phyloP scores from a whole-genome alignment of 2,329 filamentous ascomycete genomes.

The Neonectria hederae region DNA sequence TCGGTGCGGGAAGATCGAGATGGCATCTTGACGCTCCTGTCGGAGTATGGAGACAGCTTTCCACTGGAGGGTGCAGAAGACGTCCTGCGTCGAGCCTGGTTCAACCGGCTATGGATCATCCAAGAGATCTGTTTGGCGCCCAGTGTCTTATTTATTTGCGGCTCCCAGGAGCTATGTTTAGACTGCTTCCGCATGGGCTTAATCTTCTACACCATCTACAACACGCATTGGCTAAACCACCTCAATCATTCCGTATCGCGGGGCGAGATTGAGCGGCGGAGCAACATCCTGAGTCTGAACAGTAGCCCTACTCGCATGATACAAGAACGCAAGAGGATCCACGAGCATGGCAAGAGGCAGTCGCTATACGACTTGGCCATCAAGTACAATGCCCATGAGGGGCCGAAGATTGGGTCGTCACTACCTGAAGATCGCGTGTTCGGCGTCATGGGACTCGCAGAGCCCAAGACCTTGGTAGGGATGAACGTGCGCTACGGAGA shows the following conservation, averaged over 20 bases:
- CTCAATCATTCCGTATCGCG: slow-evolving; percentile 16
- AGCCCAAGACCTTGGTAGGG: background rate
- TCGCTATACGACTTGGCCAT: slow-evolving; percentile 42
- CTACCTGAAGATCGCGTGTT: slow-evolving; percentile 46
- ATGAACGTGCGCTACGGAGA: slow-evolving; percentile 26
- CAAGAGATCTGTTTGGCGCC: slow-evolving; percentile 46
- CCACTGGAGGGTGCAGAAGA: slow-evolving; percentile 42
- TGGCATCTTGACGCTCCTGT: slow-evolving; percentile 40
- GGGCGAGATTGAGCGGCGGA: slow-evolving; percentile 28
- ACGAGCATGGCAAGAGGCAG: slow-evolving; percentile 26
- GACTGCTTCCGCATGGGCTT: slow-evolving; percentile 38
- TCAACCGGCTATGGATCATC: slow-evolving; percentile 48
- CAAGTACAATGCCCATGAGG: slow-evolving; percentile 44
- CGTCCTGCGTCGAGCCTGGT: slow-evolving; percentile 44
- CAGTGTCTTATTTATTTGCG: slow-evolving; percentile 40
- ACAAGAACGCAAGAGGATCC: slow-evolving; percentile 45
- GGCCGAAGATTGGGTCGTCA: slow-evolving; percentile 39
- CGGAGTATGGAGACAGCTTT: slow-evolving; percentile 32
- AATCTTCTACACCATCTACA: slow-evolving; percentile 46
- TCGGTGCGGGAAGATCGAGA: slow-evolving; percentile 39
- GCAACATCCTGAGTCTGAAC: slow-evolving; percentile 35
- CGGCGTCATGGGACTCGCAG: slow-evolving; percentile 44
- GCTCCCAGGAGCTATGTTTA: slow-evolving; percentile 36
- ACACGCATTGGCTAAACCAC: slow-evolving; percentile 40
- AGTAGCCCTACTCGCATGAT: slow-evolving; percentile 39